These are phyloP conservation scores for Candida jianshihensis DNA, from an alignment of 805 yeast genomes.

Conservation along the genomic window DNA sequence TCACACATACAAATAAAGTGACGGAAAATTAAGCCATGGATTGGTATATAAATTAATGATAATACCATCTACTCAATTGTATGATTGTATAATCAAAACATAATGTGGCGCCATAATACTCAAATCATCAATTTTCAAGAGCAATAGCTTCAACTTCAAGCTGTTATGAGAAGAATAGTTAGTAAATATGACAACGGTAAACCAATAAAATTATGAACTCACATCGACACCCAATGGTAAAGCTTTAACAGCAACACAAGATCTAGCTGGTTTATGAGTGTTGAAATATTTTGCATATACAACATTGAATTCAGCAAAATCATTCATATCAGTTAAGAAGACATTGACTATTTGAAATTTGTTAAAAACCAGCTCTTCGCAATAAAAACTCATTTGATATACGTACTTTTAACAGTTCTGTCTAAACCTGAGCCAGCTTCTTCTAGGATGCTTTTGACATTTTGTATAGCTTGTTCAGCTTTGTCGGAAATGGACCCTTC, in stretches of 20 bases:
- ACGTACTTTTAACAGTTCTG: slow-evolving; percentile 68
- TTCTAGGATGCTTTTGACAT: slow-evolving; percentile 64
- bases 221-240: slow-evolving; percentile 81
- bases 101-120: no score
- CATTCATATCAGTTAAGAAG: slow-evolving; percentile 84
- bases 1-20: no score
- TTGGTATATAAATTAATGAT: no score
- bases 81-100: no score
- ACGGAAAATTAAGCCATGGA: no score
- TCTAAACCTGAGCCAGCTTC: slow-evolving; percentile 82
- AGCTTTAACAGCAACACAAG: slow-evolving; percentile 91
- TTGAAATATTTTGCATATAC: slow-evolving; percentile 75
- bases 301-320: slow-evolving; percentile 78
- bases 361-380: neutral
- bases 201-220: slow-evolving; percentile 11
- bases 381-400: neutral
- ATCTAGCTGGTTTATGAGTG: slow-evolving; percentile 89
- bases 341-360: slow-evolving; percentile 40
- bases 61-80: no score
- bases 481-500: slow-evolving; percentile 72
- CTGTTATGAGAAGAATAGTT: slow-evolving; percentile 11
- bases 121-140: slow-evolving; percentile 51
- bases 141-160: slow-evolving; percentile 93
- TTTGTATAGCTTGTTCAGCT: slow-evolving; percentile 67
- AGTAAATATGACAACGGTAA: slow-evolving; percentile 4